Base-by-base conservation (phyloP, 108 stramenopile species). In the Pseudonitzschia multistriata region DNA sequence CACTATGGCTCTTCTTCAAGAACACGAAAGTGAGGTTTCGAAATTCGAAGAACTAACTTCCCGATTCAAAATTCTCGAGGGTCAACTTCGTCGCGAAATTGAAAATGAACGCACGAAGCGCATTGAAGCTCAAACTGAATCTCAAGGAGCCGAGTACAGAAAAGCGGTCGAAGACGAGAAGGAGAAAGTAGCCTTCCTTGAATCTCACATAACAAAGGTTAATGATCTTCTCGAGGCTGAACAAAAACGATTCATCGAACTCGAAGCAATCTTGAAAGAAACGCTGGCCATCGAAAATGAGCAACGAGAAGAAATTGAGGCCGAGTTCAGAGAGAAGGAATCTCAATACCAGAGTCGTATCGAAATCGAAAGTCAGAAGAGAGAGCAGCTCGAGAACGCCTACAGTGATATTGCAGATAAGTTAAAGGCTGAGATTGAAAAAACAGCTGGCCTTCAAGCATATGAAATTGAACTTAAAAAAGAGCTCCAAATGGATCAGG, bases 251-350 rank as follows among this genome's bases (percentile, higher is more conserved):
- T 76, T 76, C 45, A 50, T 72, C 34, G 72, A 79, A 40, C 67
- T 72, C 15, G 78, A 79, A 53, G 66, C 54, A 15, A 67, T 79
- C 27, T 64, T 79, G 49, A 79, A 79, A 66, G 63, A 79, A 57
- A 73, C 71, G 4, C 66, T 79, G n/a, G 72, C 63, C 19, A 67
- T 68, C 11, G 68, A 76, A 49, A 68, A 76, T 36, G 75, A 76
- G 48, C 67, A 76, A 49, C 75, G 67, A 0, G 68, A 70, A 53
- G 64, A 70, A 21, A 47, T 76, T 3, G 63, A 36, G 48, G 63
- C 48, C 5, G 67, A 68, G 31, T 68, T 76, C 61, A 52, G 28
- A 27, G 62, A 76, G 55, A 76, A 70, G 54, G 67, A 70, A 59
- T 21, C 45, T 31, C 69, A 76, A 14, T 76, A 76, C 42, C 28